Percentiles rank a stretch among this genome's conserved stretches.
Evolutionary conservation across 495 filamentous ascomycete species (phyloP).

Genomic region (Hypoxylon perforatum): DNA sequence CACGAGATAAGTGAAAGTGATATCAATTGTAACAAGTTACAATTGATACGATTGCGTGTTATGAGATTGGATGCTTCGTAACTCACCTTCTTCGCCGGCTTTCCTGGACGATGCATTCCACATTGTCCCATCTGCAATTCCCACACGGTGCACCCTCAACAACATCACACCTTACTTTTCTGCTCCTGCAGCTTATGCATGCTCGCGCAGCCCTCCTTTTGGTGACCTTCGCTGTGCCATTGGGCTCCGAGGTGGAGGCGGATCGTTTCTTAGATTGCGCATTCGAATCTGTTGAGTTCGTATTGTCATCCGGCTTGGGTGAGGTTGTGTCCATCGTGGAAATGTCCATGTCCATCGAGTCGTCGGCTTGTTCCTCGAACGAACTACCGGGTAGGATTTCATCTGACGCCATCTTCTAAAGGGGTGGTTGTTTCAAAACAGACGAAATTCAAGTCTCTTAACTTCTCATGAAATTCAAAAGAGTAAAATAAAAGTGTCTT

Average conservation of each 20-base stretch:
- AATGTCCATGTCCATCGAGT: conserved; percentile 27
- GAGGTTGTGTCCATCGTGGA: conserved; percentile 24
- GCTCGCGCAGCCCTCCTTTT: conserved; percentile 89
- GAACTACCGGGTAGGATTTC: conserved; percentile 36
- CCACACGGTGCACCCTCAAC: conserved; percentile 88
- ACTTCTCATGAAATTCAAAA: conserved; percentile 2
- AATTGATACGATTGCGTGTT: conserved; percentile 4
- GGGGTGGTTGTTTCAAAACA: conserved; percentile 3
- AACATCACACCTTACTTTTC: conserved; percentile 95
- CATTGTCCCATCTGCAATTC: conserved; percentile 88
- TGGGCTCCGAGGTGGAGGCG: conserved; percentile 40
- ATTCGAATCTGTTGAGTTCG: conserved; percentile 34
- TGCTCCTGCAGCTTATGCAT: conserved; percentile 84
- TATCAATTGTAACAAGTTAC: conserved; percentile 3
- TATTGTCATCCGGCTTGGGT: conserved; percentile 31
- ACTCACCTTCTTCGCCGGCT: conserved; percentile 90
- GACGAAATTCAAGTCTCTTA: conserved; percentile 5
- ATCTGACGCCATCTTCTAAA: conserved; percentile 38
- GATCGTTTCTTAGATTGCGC: conserved; percentile 51
- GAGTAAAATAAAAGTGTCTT: neutral
- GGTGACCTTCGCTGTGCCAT: conserved; percentile 49
- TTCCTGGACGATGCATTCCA: conserved; percentile 88
- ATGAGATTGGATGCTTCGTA: conserved; percentile 6
- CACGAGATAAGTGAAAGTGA: conserved; percentile 16
- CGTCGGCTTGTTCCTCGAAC: conserved; percentile 37